Percentiles rank a stretch among this genome's conserved stretches.
Evolutionary conservation across 805 yeast species (phyloP).

Genomic region (Lipomyces chichibuensis): DNA sequence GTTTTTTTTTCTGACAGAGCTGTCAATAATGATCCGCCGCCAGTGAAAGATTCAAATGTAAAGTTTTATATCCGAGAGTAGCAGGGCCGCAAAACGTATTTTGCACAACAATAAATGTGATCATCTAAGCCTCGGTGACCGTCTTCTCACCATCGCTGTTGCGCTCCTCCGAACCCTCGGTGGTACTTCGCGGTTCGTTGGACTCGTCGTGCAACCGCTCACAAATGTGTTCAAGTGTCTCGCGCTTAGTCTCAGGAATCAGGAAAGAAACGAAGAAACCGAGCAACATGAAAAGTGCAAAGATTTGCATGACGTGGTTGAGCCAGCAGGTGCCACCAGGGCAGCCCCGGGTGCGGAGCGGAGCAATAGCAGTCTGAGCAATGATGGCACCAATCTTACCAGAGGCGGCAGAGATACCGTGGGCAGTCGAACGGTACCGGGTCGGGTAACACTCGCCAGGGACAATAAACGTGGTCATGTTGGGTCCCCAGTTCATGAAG

Average conservation of each 20-base stretch:
- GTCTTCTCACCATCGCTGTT: no score
- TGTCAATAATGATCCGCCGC: no score
- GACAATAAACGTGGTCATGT: slow-evolving; percentile 84
- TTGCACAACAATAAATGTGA: no score
- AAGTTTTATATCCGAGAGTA: no score
- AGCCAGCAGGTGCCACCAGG: slow-evolving; percentile 73
- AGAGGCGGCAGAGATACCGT: slow-evolving; percentile 89
- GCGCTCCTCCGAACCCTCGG: no score
- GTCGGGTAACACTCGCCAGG: slow-evolving; percentile 95
- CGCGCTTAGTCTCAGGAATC: slow-evolving; percentile 89
- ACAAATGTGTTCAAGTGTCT: slow-evolving; percentile 80
- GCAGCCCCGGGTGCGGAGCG: slow-evolving; percentile 79
- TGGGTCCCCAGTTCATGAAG: slow-evolving; percentile 92
- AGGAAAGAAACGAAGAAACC: slow-evolving; percentile 69
- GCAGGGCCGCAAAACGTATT: no score
- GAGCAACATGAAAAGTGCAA: slow-evolving; percentile 85
- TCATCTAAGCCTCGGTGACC: no score
- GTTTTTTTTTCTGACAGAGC: no score
- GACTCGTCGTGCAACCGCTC: slow-evolving; percentile 80
- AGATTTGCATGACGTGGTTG: slow-evolving; percentile 91
- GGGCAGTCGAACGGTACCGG: slow-evolving; percentile 93
- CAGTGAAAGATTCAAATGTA: no score
- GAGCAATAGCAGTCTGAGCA: slow-evolving; percentile 59
- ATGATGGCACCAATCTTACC: slow-evolving; percentile 93
- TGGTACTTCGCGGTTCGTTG: not conserved